phyloP scores from a whole-genome alignment of 176 grass and related monocot genomes.

The Zoysia japonica region DNA sequence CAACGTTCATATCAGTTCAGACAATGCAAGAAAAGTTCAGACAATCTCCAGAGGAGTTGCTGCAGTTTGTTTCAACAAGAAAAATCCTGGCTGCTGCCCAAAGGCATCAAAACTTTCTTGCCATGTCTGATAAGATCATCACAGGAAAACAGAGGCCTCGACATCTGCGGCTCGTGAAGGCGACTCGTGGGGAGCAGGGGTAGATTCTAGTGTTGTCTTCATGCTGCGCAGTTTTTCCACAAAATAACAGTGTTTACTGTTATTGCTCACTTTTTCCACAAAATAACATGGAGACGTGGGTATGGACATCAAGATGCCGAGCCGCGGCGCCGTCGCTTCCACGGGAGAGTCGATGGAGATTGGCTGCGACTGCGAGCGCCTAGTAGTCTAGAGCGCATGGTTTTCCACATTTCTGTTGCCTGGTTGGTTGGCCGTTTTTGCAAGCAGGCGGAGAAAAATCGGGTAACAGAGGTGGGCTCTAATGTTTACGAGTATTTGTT shows the following conservation, averaged over 20 bases:
- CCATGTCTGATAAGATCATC: neutral
- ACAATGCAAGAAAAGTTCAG: too few relatives aligned
- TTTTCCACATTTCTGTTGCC: neutral
- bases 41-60: too few relatives aligned
- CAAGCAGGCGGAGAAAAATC: neutral
- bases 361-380: neutral
- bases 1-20: too few relatives aligned
- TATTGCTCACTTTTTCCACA: neutral
- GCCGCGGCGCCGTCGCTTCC: slow-evolving; percentile 2
- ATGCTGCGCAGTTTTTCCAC: slow-evolving; percentile 4
- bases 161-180: too few relatives aligned
- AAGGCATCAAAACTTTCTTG: neutral
- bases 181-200: neutral
- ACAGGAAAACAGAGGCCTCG: neutral
- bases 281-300: neutral
- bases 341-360: slow-evolving; percentile 3
- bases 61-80: too few relatives aligned
- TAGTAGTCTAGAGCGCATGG: neutral
- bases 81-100: neutral
- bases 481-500: neutral
- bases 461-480: neutral
- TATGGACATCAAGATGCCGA: neutral
- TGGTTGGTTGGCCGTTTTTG: neutral
- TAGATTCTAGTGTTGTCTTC: neutral
- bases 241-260: neutral